phyloP scores from a whole-genome alignment of 148 eudicot genomes.

The Dianthus caryophyllus region DNA sequence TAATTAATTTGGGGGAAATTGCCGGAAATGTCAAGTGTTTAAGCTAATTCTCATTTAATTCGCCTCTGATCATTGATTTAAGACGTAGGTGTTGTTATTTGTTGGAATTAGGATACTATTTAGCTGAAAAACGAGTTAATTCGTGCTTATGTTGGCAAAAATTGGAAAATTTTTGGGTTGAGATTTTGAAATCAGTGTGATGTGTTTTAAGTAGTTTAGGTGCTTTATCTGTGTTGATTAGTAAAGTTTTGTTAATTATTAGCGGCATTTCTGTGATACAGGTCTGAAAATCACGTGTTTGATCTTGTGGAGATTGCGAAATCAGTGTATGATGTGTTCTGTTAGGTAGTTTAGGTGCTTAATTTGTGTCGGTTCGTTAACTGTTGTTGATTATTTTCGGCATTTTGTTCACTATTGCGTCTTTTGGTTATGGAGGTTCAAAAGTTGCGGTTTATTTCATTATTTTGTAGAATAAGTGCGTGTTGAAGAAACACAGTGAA shows the following conservation, averaged over 20 bases:
- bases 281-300: too few species aligned
- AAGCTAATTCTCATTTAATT: too few species aligned
- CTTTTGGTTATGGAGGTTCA: slow-evolving; percentile 30
- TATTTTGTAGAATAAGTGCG: slow-evolving; percentile 38
- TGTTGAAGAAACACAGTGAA: slow-evolving; percentile 74
- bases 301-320: slow-evolving; percentile 20
- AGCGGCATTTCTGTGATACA: slow-evolving; percentile 25
- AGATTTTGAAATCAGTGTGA: slow-evolving; percentile 13
- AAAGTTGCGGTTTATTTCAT: slow-evolving; percentile 21
- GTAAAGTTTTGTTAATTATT: slow-evolving; percentile 11
- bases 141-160: background rate
- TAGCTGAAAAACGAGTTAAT: slow-evolving; percentile 1
- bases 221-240: slow-evolving; percentile 11
- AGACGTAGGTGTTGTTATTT: background rate
- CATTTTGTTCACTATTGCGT: slow-evolving; percentile 46
- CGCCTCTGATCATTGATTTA: too few species aligned
- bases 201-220: background rate
- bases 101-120: background rate
- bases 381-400: slow-evolving; percentile 16
- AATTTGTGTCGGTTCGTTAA: slow-evolving; percentile 13
- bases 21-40: slow-evolving; percentile 10
- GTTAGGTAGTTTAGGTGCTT: background rate
- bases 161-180: slow-evolving; percentile 7
- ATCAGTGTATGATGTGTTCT: background rate
- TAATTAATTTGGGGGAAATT: slow-evolving; percentile 33